Base-by-base conservation (phyloP, 805 yeast species). In the Komagataella phaffii region DNA sequence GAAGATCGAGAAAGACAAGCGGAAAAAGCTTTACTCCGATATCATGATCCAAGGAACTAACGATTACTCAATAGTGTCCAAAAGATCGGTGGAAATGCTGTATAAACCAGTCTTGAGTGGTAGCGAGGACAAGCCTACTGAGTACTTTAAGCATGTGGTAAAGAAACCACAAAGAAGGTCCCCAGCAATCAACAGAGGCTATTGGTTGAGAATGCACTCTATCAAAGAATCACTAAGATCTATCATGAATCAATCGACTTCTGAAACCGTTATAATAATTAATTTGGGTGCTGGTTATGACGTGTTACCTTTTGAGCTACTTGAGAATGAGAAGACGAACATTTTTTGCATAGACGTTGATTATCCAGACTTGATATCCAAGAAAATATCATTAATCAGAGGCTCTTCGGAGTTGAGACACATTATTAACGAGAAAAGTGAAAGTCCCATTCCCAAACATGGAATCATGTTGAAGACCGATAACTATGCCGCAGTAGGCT, bases 261-360 rank as follows among this genome's bases (percentile, higher is more conserved):
- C 57, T 4, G 57, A 56, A 10, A 53, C 59, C 3, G 50, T 48
- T 5, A 61, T 67, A 10, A 70, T 87, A 1, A 71, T 86, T 24
- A 86, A 86, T 63, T 65, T 86, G 24, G 95, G 95, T 1, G 86
- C 93, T 65, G 95, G 95, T 2, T 86, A 75, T 62, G 81, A 77
- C 62, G 84, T 85, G 1, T 58, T 78, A 47, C 81, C 85, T 1
- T 80, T 79, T 53, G 77, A 77, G 54, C 58, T 72, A 43, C 59
- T 79, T 24, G 72, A 72, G 50, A 56, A 59, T n/a, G 61, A 62
- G 43, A 64, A 49, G 5, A 51, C 48, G 12, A 51, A 60, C 0
- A 61, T 79, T 6, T 62, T 69, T 1, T 86, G 85, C 59, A 64
- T 82, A 7, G 95, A 86, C 66, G 74, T 85, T 40, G 95, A 86